Conservation (phyloP, 768 basidiomycete genomes). For the Lactarius tabidus region DNA sequence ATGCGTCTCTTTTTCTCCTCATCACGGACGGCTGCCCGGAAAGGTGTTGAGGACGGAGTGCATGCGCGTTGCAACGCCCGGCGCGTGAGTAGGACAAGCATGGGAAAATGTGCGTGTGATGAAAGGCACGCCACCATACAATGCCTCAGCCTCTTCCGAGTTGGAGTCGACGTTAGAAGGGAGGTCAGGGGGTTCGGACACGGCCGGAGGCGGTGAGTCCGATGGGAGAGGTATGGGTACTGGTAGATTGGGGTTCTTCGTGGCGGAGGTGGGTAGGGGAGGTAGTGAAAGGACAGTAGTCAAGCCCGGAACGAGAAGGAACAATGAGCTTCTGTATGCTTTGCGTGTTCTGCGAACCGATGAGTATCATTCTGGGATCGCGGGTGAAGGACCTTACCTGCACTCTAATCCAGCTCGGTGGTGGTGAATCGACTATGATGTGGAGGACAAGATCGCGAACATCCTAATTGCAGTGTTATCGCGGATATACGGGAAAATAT, state of each 20-base stretch:
- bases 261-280: conserved; percentile 64
- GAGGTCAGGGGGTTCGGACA: not conserved
- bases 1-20: conserved; percentile 73
- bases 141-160: not conserved
- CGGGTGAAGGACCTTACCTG: no score
- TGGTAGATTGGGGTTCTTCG: conserved; percentile 25
- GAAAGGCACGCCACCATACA: conserved; percentile 37
- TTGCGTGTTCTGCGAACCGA: conserved; percentile 54
- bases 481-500: no score
- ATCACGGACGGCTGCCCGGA: conserved; percentile 72
- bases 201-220: not conserved
- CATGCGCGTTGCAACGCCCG: conserved; percentile 77
- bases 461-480: no score
- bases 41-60: conserved; percentile 79
- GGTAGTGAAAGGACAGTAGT: conserved; percentile 54
- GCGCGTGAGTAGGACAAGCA: conserved; percentile 49
- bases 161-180: not conserved
- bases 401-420: no score
- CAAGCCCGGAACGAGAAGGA: no score
- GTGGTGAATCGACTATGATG: no score
- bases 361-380: not conserved
- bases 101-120: conserved; percentile 82
- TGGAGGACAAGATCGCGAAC: no score
- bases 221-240: not conserved
- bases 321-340: conserved; percentile 41